Percentiles rank a stretch among this genome's conserved stretches.
Evolutionary conservation across 345 rosid species (phyloP).

Genomic region (Ceriops zippeliana): DNA sequence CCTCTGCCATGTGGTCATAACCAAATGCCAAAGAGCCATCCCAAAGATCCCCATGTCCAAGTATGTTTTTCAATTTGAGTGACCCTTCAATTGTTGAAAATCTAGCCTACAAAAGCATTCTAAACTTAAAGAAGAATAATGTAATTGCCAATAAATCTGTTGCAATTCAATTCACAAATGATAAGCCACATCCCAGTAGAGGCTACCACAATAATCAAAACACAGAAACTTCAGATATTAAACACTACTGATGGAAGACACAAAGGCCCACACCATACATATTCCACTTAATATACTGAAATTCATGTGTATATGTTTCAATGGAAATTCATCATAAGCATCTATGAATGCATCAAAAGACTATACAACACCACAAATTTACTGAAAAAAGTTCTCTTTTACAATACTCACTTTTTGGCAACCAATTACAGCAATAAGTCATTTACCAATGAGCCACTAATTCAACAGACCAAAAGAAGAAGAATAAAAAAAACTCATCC

Average conservation of each 20-base stretch:
- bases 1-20: constrained; percentile 72
- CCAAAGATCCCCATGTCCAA: constrained; percentile 95
- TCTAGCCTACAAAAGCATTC: constrained; percentile 56
- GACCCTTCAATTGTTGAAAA: constrained; percentile 82
- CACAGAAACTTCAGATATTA: neutral
- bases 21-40: constrained; percentile 79
- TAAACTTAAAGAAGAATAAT: constrained; percentile 14
- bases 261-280: neutral
- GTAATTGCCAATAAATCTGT: neutral
- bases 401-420: neutral
- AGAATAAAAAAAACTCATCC: too few relatives aligned
- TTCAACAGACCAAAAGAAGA: neutral
- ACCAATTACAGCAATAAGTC: constrained; percentile 7
- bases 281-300: neutral
- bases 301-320: neutral
- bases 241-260: neutral
- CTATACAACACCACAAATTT: neutral
- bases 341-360: neutral
- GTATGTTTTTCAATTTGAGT: constrained; percentile 69
- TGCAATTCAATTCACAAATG: neutral
- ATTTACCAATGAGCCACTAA: neutral
- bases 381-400: neutral
- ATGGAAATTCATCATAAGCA: neutral
- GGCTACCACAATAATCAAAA: neutral
- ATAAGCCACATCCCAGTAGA: constrained; percentile 1